Percentiles rank a stretch among this genome's conserved stretches.
Conservation (phyloP, 108 stramenopile species). For the Fistulifera pelliculosa region DNA sequence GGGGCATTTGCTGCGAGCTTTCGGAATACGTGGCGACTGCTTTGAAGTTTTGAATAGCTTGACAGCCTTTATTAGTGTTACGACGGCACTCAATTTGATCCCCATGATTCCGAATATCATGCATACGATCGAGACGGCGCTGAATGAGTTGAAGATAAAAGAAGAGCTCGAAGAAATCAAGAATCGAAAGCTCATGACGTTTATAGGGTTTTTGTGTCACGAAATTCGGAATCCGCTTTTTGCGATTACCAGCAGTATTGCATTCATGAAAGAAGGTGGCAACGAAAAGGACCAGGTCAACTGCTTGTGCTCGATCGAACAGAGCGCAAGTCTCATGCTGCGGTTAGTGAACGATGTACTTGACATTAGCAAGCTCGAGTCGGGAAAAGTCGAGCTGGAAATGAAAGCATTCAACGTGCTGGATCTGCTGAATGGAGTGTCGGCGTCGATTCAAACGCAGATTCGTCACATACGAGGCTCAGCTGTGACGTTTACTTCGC, state of each 20-base stretch:
- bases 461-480: neutral
- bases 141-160: conserved; percentile 14
- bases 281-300: conserved; percentile 4
- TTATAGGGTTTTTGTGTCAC: conserved; percentile 29
- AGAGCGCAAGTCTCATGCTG: conserved; percentile 21
- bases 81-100: conserved; percentile 33
- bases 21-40: conserved; percentile 9
- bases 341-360: conserved; percentile 34
- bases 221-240: conserved; percentile 6
- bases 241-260: conserved; percentile 12
- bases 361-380: conserved; percentile 26
- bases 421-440: neutral
- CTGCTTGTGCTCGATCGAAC: conserved; percentile 9
- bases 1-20: conserved; percentile 31
- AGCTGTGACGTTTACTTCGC: neutral
- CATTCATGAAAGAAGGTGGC: conserved; percentile 9
- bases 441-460: neutral
- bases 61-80: conserved; percentile 31
- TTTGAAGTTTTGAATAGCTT: conserved; percentile 22
- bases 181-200: conserved; percentile 15
- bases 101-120: conserved; percentile 32
- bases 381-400: conserved; percentile 24
- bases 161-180: conserved; percentile 10
- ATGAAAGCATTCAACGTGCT: neutral
- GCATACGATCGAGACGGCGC: conserved; percentile 8